phyloP scores from a whole-genome alignment of 306 rosid species.

The Datisca glomerata region DNA sequence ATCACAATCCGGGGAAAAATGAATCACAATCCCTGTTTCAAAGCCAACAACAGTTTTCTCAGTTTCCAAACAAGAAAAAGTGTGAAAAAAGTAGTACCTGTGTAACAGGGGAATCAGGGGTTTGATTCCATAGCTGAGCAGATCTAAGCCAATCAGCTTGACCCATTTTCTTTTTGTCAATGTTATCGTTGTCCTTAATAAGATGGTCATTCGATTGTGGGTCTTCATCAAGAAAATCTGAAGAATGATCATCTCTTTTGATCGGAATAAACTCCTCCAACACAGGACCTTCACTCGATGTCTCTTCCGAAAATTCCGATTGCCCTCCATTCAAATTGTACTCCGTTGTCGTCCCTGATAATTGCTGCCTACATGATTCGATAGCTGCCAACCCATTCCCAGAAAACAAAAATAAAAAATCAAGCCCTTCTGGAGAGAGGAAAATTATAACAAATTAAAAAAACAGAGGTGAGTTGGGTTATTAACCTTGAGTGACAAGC shows the following conservation, averaged over 20 bases:
- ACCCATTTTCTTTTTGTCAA: constrained; percentile 39
- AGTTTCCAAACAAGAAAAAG: not conserved
- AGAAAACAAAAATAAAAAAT: not conserved
- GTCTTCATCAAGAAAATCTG: constrained; percentile 25
- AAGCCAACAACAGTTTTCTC: not conserved
- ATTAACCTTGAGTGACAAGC: constrained; percentile 66
- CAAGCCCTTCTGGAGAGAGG: constrained; percentile 4
- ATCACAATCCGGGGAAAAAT: not conserved
- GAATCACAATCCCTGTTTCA: not conserved
- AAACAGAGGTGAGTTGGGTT: not conserved
- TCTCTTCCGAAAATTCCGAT: constrained; percentile 74
- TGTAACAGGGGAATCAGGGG: constrained; percentile 29
- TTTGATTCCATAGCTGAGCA: constrained; percentile 72
- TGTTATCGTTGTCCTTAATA: constrained; percentile 6
- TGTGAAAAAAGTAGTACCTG: constrained; percentile 34
- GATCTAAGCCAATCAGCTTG: constrained; percentile 92
- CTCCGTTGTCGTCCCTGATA: constrained; percentile 52
- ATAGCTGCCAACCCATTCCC: constrained; percentile 37
- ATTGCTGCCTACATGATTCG: constrained; percentile 47
- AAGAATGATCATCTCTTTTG: constrained; percentile 30
- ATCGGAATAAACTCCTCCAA: constrained; percentile 78
- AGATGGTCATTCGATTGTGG: constrained; percentile 22
- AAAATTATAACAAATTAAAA: constrained; percentile 3
- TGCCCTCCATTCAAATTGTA: constrained; percentile 52
- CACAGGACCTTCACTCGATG: constrained; percentile 44